Evolutionary conservation across 2,329 filamentous ascomycete species (phyloP).

Genomic region (Cladosporium halotolerans): DNA sequence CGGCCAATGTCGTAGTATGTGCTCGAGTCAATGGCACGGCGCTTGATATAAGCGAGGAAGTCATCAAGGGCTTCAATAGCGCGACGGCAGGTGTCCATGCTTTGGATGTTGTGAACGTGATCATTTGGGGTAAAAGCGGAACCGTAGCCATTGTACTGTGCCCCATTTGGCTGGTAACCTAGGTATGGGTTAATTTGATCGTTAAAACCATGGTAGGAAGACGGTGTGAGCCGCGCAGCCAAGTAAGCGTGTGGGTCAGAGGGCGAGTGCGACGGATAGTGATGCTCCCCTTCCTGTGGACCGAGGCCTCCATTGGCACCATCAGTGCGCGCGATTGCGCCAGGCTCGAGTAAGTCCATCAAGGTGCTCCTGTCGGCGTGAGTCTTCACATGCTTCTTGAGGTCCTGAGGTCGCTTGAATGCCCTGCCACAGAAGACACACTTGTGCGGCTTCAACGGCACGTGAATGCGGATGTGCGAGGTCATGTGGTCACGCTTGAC

Average conservation of each 20-base stretch:
- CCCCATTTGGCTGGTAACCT: conserved; percentile 20
- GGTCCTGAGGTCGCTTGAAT: conserved; percentile 96
- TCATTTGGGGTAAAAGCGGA: conserved; percentile 43
- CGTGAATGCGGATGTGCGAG: conserved; percentile 95
- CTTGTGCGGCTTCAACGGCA: conserved; percentile 96
- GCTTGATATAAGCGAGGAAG: conserved; percentile 90
- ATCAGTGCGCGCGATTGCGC: conserved; percentile 19
- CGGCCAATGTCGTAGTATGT: conserved; percentile 91
- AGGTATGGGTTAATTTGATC: conserved; percentile 27
- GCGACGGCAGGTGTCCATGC: conserved; percentile 69
- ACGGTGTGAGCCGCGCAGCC: conserved; percentile 19
- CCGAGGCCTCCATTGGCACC: conserved; percentile 25
- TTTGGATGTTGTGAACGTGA: conserved; percentile 31
- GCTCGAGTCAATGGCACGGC: conserved; percentile 77
- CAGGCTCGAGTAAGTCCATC: conserved; percentile 56
- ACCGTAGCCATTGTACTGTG: conserved; percentile 33
- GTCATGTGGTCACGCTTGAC: conserved; percentile 99
- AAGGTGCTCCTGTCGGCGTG: conserved; percentile 90
- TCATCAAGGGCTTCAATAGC: conserved; percentile 79
- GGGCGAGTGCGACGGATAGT: conserved; percentile 28
- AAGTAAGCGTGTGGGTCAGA: conserved; percentile 14
- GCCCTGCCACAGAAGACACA: conserved; percentile 98
- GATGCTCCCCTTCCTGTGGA: conserved; percentile 34
- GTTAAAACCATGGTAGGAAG: conserved; percentile 29
- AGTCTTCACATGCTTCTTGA: conserved; percentile 99